Conservation (phyloP, 2,329 filamentous ascomycete species). For the Rhinocladiella mackenziei region DNA sequence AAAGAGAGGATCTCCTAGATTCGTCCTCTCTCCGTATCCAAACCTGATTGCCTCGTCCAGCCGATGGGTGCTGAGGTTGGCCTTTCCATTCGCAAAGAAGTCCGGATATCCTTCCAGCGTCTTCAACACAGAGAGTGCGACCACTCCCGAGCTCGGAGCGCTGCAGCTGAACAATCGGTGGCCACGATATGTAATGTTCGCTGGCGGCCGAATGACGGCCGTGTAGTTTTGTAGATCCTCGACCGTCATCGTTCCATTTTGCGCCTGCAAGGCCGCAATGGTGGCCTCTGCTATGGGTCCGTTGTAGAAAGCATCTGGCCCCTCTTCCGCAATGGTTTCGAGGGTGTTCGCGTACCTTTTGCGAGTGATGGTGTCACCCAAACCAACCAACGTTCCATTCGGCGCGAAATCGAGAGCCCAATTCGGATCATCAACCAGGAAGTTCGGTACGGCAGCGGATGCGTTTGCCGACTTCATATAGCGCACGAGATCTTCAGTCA, state of each 20-base stretch:
- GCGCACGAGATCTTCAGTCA: slow-evolving; percentile 68
- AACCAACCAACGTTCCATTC: slow-evolving; percentile 64
- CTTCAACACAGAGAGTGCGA: slow-evolving; percentile 73
- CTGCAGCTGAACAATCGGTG: slow-evolving; percentile 66
- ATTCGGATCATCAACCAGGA: slow-evolving; percentile 67
- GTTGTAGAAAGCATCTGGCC: slow-evolving; percentile 69
- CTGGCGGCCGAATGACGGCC: slow-evolving; percentile 59
- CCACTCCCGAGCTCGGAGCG: slow-evolving; percentile 73
- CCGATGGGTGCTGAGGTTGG: slow-evolving; percentile 72
- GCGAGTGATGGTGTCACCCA: slow-evolving; percentile 75
- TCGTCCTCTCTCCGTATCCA: slow-evolving; percentile 73
- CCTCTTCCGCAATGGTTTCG: slow-evolving; percentile 68
- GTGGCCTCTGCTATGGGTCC: slow-evolving; percentile 70
- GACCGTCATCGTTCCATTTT: slow-evolving; percentile 81
- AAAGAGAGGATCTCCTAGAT: slow-evolving; percentile 77
- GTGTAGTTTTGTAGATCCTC: slow-evolving; percentile 72
- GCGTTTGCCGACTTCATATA: slow-evolving; percentile 62
- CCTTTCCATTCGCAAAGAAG: slow-evolving; percentile 54
- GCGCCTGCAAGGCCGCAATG: slow-evolving; percentile 62
- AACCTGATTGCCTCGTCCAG: slow-evolving; percentile 87
- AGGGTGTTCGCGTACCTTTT: slow-evolving; percentile 77
- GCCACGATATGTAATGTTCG: slow-evolving; percentile 63
- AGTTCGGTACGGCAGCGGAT: slow-evolving; percentile 50
- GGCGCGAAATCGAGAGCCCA: slow-evolving; percentile 90
- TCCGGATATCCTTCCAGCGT: slow-evolving; percentile 71